Evolutionary conservation across 805 yeast genomes (phyloP), one percentile per base, ranked within the genome.

Genomic region (Saccharomycopsis fermentans): DNA sequence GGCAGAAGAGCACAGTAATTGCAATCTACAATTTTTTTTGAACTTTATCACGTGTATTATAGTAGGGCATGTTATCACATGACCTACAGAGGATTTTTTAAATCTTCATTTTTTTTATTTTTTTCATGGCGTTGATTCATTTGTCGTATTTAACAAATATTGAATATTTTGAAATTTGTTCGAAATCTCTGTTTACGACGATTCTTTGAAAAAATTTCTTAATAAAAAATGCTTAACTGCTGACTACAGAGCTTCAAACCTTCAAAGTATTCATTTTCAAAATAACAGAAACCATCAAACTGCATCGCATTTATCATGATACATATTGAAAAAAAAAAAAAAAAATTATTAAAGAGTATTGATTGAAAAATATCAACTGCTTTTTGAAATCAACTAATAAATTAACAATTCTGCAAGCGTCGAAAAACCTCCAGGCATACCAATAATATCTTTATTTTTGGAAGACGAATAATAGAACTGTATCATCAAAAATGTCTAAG

Each of bases 401-500:
- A 27, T 4, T 27, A 27, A 5, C 8, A 27, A 32, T 9, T 21
- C 29, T 17, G 21, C 57, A 48, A 32, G 55, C 66, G 78, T 77
- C 81, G 81, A 71, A 77, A 72, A 75, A 77, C 80, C 75, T 56
- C 58, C 65, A 72, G 81, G 80, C 73, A 72, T 74, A 76, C 80
- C 80, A 77, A 76, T 69, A 43, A 43, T 43, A 43, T 19, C 4
- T 43, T 21, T 75, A 77, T 75, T 68, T 73, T 83, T 86, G 95
- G 94, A 89, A 87, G 94, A 86, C 91, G 83, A 76, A 68, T 68
- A 66, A 58, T 52, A 39, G 52, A 64, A 59, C 63, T 63, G 59
- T 56, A 63, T 68, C 66, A 65, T 54, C 62, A 66, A 75, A 69
- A 67, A 86, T 87, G 92, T 87, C 95, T 70, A 94, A 94, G 82